Base-by-base conservation (phyloP, 169 alveolate species). In the Plasmodium vivax region DNA sequence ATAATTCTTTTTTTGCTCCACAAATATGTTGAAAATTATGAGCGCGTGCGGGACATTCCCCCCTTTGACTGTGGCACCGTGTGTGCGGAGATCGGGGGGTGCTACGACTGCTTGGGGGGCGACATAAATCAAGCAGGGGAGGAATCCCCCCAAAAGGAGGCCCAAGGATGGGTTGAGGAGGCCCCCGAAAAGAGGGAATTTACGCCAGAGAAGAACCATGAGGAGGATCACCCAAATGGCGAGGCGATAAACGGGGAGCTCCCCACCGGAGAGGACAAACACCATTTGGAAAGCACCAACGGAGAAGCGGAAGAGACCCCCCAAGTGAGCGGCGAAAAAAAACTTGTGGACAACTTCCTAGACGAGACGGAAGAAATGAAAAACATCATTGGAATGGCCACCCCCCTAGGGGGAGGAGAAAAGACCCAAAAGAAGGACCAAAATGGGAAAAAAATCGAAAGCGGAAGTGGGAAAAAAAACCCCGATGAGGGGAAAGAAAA, bases 1-100 rank as follows among this genome's bases (percentile, higher is more conserved):
- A 90, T 90, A 58, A 58, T 90, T n/a, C 94, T 90, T 80, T 90
- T 90, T 19, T 27, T 90, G 54, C 74, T 90, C 1, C 90, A 90
- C 30, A 90, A 68, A 80, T 90, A 90, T 80, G 23, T 90, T 23
- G 77, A 90, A 32, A 56, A 90, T 80, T 90, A 90, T 62, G 90
- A 80, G 54, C 19, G 51, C 14, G n/a, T n/a, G 8, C 27, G 68
- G 73, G 83, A 90, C 8, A 36, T 75, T 34, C 27, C 56, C 10
- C 16, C 83, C 62, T 7, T 75, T 34, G 16, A 36, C 30, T 34
- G 56, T 34, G 83, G 56, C 12, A 3, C 5, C 32, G 54, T 2
- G 32, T 36, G 62, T 75, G 45, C 9, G 14, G 32, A 68, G 27
- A 23, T 87, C 43, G 58, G 62, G 14, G 68, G 81, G 3, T 77